Evolutionary conservation across 208 protist genomes (phyloP).

Genomic region (Acanthamoeba culbertsoni): DNA sequence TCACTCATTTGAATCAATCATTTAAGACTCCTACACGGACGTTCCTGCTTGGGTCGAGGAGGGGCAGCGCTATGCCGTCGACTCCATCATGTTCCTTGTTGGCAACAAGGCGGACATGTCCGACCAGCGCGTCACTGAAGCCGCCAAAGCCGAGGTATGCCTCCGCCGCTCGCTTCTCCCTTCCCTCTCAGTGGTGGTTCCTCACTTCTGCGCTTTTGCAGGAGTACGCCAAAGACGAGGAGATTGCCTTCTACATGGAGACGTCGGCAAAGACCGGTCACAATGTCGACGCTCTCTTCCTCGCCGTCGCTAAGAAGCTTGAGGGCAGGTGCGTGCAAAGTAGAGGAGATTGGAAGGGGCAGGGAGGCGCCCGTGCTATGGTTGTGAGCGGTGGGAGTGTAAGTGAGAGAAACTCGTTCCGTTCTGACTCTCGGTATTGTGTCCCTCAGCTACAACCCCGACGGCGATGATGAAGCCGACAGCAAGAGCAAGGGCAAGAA

Average conservation of each 20-base stretch:
- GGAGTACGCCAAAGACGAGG: conserved; percentile 60
- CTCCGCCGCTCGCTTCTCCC: not conserved
- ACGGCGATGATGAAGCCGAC: not conserved
- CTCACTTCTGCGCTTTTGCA: not conserved
- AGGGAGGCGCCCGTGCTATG: no score
- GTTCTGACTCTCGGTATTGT: not conserved
- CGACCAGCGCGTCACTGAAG: conserved; percentile 52
- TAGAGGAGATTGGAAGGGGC: no score
- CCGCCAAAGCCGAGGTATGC: conserved; percentile 23
- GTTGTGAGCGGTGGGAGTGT: no score
- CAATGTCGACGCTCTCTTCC: conserved; percentile 56
- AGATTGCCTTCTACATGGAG: conserved; percentile 60
- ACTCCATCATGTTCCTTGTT: conserved; percentile 63
- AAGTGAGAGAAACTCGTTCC: no score
- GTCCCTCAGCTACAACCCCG: not conserved
- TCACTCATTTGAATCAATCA: not conserved
- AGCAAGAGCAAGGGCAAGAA: conserved; percentile 23
- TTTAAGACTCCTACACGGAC: conserved; percentile 51
- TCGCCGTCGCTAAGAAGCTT: conserved; percentile 57
- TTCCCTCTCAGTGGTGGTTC: no score
- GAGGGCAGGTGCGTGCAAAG: conserved; percentile 10
- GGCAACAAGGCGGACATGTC: conserved; percentile 52
- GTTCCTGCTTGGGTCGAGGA: conserved; percentile 60
- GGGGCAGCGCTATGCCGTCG: conserved; percentile 50
- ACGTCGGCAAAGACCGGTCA: conserved; percentile 55